These are phyloP conservation scores for Blastobotrys arbuscula DNA, from an alignment of 1,139 yeast genomes.

Conservation along the genomic window DNA sequence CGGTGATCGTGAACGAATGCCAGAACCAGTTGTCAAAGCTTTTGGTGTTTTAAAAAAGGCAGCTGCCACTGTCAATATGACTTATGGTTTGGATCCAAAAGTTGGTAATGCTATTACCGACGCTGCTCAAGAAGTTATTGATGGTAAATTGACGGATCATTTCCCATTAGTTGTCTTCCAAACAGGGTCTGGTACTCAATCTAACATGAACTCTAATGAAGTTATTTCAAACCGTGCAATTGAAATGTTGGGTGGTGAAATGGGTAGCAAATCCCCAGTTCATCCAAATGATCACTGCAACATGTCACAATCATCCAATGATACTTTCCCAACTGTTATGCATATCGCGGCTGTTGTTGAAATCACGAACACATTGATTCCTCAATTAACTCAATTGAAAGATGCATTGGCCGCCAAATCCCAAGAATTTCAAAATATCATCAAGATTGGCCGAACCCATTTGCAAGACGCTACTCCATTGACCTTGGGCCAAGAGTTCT, in stretches of 20 bases:
- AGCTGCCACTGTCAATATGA: constrained; percentile 85
- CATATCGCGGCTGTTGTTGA: constrained; percentile 97
- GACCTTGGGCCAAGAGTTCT: constrained; percentile 95
- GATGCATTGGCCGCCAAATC: constrained; percentile 71
- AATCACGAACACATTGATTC: constrained; percentile 67
- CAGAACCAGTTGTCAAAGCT: constrained; percentile 83
- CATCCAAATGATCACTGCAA: constrained; percentile 99
- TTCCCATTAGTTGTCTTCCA: constrained; percentile 98
- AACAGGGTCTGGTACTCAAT: constrained; percentile 98
- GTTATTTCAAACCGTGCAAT: constrained; percentile 97
- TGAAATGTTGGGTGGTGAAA: constrained; percentile 84
- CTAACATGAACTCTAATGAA: constrained; percentile 98
- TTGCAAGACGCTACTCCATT: constrained; percentile 98
- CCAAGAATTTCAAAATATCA: constrained; percentile 77
- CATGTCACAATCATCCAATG: constrained; percentile 97
- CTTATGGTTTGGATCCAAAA: constrained; percentile 81
- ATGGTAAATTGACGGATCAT: constrained; percentile 86
- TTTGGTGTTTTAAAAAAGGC: constrained; percentile 94
- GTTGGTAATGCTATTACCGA: constrained; percentile 77
- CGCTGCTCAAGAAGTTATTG: constrained; percentile 93
- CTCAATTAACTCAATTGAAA: constrained; percentile 71
- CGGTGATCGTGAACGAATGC: constrained; percentile 84
- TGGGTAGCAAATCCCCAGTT: constrained; percentile 89
- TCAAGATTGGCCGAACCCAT: constrained; percentile 98
- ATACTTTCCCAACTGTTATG: constrained; percentile 98